Evolutionary conservation across 805 yeast species (phyloP), one percentile per base, ranked within the genome.

Genomic region (Spathaspora passalidarum): DNA sequence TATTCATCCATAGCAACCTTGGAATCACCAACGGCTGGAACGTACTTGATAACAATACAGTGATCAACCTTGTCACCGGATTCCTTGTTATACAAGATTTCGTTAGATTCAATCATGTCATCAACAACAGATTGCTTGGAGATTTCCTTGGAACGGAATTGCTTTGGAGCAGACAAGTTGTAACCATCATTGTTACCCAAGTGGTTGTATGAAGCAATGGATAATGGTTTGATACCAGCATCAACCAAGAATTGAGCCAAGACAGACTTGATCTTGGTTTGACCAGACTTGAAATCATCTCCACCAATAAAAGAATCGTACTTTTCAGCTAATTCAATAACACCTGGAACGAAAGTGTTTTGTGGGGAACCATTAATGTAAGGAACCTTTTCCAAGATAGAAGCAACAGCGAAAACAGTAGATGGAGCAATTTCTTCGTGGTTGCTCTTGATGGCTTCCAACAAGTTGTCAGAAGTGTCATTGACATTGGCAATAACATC

Each of bases 1-100:
- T 91, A 91, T 73, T 92, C 97, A 68, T 91, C 98, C 97, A 91
- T 92, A 44, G 98, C 98, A 53, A 91, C 96, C 75, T 91, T 91
- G 53, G 94, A 84, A 69, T 91, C 98, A 32, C 96, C 96, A 41
- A 91, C 97, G 7, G 97, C 97, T 46, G 88, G 86, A 63, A 92
- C 72, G 68, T 91, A 90, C 73, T 91, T 91, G 75, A 91, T 91
- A 50, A 91, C 97, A 65, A 91, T 91, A 71, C 96, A 86, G 68
- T 91, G 98, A 61, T 91, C 97, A 51, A 92, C 86, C 51, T 76
- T 78, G 52, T 81, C 77, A 41, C 96, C 96, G 38, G 73, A 62
- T 68, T 87, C 82, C 42, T 87, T 83, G 62, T 88, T 87, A 78
- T 90, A 91, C 53, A 91, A 72, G 56, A 91, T 81, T 54, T 82